Evolutionary conservation across 306 rosid genomes (phyloP), one percentile per base, ranked within the genome.

Genomic region (Casuarina glauca): DNA sequence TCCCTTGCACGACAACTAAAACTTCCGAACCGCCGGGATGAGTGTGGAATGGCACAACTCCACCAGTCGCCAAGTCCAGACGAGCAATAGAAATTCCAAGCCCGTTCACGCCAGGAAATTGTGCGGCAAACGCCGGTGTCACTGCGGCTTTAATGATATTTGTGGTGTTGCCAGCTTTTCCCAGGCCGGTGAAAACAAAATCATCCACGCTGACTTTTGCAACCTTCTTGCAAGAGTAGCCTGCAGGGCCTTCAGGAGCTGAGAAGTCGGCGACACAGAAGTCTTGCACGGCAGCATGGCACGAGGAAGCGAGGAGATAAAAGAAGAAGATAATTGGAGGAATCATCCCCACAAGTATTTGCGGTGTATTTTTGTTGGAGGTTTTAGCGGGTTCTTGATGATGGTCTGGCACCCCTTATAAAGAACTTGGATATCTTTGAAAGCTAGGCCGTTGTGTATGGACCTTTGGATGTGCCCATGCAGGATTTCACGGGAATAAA

Each of bases 21-120:
- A 84, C 5, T 45, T 92, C 97, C 2, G 90, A 83, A 45, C 76
- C 98, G 0, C 92, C 92, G 0, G 90, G 97, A 84, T 95, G 98
- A 0, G 97, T 89, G 82, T 95, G 97, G 6, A 95, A 81, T 5
- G 98, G 97, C 19, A 92, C 70, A 2, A 91, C 95, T 3, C 98
- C 97, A 0, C 70, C 87, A 0, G 16, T 7, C 0, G 86, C 97
- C 2, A 95, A 49, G 84, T 95, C 98, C 0, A 88, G 48, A 13
- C 95, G 97, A 0, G 86, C 90, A 0, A 82, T 0, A 5, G 97
- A 95, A 17, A 95, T 48, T 2, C 93, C 98, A 0, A 91, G 95
- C 73, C 98, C 96, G 9, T 92, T 95, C 15, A 91, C 66, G 4
- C 96, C 97, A 0, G 97, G 89, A 4, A 89, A 88, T 8, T 92